Base-by-base conservation (phyloP, 1,284 basidiomycete genomes). In the Marasmius fiardii region DNA sequence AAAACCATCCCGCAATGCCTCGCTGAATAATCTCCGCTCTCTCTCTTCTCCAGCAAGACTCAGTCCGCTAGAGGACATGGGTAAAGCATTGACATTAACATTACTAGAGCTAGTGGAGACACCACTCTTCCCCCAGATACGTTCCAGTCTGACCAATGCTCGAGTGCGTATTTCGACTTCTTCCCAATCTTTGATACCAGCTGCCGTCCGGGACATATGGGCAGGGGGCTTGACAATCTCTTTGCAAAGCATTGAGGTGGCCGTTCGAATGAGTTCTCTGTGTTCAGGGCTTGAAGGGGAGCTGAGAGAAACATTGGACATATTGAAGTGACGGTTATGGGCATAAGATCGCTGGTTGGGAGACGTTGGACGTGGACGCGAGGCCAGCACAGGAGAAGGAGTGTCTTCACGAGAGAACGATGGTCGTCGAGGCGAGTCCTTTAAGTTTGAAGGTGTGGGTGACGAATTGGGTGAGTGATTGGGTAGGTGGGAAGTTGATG, bases 1-100 rank as follows among this genome's bases (percentile, higher is more conserved):
- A 67, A 87, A 89, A 1, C 93, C 93, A 74, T 95, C 93, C 62
- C 83, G 74, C 58, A 94, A 67, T 1, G 88, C 85, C 56, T 91
- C 88, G 47, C 78, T 78, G 65, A 94, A 93, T 34, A 83, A 68
- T 56, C 76, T 80, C 59, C 82, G 71, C 70, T 94, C 91, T 61
- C 85, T 76, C 61, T 92, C 89, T 68, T 90, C 90, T 31, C 85
- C 84, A 48, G 72, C 77, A 56, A 65, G 73, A 66, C 74, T 83
- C 55, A 76, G 65, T 45, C 72, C 76, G 56, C 63, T 70, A 34
- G 66, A 73, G 56, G 61, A 72, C 61, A 68, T 64, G 56, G 47
- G 47, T 8, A 49, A 31, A n/a, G 60, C 73, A 48, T 70, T 59
- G 49, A 65, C 57, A 61, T 57, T 73, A 37, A 78, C 60, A 64